These are phyloP conservation scores for Maudiozyma saulgeensis DNA, from an alignment of 805 yeast species.

Conservation along the genomic window DNA sequence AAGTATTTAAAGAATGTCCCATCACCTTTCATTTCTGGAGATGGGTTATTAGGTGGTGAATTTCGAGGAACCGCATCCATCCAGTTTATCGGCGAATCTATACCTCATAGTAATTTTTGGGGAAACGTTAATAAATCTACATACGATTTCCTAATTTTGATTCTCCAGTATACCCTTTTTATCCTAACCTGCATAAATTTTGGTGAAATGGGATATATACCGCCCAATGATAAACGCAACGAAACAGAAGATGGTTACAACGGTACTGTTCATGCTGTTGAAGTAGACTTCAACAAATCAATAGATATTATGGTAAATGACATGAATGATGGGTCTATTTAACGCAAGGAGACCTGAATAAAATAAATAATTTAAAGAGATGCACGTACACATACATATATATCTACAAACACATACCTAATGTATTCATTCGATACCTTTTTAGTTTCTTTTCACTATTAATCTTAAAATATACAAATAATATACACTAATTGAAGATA, in stretches of 20 bases:
- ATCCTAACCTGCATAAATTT: slow-evolving; percentile 22
- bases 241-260: slow-evolving; percentile 36
- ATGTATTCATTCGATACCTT: not conserved
- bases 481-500: not conserved
- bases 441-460: not conserved
- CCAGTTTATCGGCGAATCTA: slow-evolving; percentile 40
- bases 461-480: not conserved
- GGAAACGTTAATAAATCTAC: slow-evolving; percentile 26
- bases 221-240: slow-evolving; percentile 5
- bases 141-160: slow-evolving; percentile 21
- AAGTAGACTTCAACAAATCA: slow-evolving; percentile 28
- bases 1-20: slow-evolving; percentile 24
- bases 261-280: slow-evolving; percentile 32
- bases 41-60: slow-evolving; percentile 24
- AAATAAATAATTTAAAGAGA: not conserved
- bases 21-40: slow-evolving; percentile 20
- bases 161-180: slow-evolving; percentile 19
- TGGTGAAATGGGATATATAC: slow-evolving; percentile 14
- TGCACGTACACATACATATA: not conserved
- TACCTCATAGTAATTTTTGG: slow-evolving; percentile 26
- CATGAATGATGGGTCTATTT: not conserved
- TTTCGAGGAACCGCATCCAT: slow-evolving; percentile 31
- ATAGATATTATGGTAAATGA: slow-evolving; percentile 5
- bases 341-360: not conserved
- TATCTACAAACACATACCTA: not conserved